These are phyloP conservation scores for Pythium pyrilobum DNA, from an alignment of 352 stramenopile species.

Conservation along the genomic window DNA sequence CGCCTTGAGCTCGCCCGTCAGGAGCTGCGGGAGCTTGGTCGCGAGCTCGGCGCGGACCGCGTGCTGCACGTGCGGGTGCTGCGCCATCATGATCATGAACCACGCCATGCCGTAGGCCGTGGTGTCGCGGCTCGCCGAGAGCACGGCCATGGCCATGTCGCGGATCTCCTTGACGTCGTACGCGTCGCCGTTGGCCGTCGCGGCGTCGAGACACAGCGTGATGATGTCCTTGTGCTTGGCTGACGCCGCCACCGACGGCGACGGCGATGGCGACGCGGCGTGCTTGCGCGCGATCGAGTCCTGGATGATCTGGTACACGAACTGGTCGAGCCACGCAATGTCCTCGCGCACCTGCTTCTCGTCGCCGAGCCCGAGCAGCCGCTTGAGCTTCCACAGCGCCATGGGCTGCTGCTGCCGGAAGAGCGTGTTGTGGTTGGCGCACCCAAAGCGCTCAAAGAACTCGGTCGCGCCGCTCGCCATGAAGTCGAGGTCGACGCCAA, in stretches of 20 bases:
- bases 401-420: constrained; percentile 15
- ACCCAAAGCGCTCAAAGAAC: constrained; percentile 5
- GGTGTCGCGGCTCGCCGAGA: constrained; percentile 69
- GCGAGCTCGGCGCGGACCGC: constrained; percentile 44
- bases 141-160: constrained; percentile 78
- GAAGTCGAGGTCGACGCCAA: constrained; percentile 27
- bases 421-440: constrained; percentile 6
- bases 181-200: background rate
- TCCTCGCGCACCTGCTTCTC: constrained; percentile 25
- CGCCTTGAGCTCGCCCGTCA: constrained; percentile 7
- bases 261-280: background rate
- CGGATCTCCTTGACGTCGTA: constrained; percentile 28
- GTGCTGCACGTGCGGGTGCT: constrained; percentile 35
- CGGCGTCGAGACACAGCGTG: constrained; percentile 10
- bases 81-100: constrained; percentile 69
- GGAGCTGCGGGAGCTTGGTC: constrained; percentile 30
- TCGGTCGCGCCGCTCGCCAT: constrained; percentile 1
- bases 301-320: constrained; percentile 14
- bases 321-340: constrained; percentile 17
- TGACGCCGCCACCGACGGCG: background rate
- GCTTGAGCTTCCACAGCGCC: constrained; percentile 40
- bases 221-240: constrained; percentile 9
- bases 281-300: constrained; percentile 13
- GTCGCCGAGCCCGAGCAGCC: constrained; percentile 24
- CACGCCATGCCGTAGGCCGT: constrained; percentile 64